These are phyloP conservation scores for Phylloporus sp. DNA, from an alignment of 768 basidiomycete species.

Conservation along the genomic window DNA sequence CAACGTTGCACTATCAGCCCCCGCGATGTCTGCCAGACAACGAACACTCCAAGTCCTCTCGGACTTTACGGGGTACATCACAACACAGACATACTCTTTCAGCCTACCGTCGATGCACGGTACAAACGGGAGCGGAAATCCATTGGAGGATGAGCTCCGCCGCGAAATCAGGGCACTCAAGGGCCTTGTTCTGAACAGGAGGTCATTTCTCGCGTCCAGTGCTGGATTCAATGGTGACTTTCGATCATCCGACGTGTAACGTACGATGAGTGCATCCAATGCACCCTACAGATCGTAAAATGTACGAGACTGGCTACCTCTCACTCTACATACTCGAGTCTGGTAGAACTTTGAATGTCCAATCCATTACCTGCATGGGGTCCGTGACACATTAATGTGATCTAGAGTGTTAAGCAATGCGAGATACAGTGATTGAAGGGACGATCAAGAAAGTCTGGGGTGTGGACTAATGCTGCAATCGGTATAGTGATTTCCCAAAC, in stretches of 20 bases:
- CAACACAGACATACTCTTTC: slow-evolving; percentile 60
- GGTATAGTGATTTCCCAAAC: neutral
- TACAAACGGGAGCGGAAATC: slow-evolving; percentile 16
- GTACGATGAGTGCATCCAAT: neutral
- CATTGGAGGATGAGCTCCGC: slow-evolving; percentile 59
- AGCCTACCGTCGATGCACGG: slow-evolving; percentile 16
- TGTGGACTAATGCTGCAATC: neutral
- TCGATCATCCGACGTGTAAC: neutral
- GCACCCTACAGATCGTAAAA: neutral
- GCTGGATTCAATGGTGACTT: slow-evolving; percentile 3
- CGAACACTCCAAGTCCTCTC: slow-evolving; percentile 62
- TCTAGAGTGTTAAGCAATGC: neutral
- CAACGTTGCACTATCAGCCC: slow-evolving; percentile 2
- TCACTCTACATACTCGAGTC: neutral
- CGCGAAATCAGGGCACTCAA: slow-evolving; percentile 76
- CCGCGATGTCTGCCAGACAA: slow-evolving; percentile 41
- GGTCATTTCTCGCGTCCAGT: slow-evolving; percentile 23
- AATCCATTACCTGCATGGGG: neutral
- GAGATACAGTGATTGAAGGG: neutral
- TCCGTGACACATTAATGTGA: neutral
- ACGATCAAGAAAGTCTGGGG: neutral
- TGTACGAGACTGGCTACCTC: neutral
- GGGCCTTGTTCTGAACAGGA: slow-evolving; percentile 75
- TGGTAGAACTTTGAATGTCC: neutral
- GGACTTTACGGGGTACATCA: slow-evolving; percentile 77